A percentile compares a stretch with the other conserved stretches of the same genome.
These are phyloP conservation scores for Hsuehochloa calcarea DNA, from an alignment of 176 grass and related monocot genomes.

Conservation along the genomic window DNA sequence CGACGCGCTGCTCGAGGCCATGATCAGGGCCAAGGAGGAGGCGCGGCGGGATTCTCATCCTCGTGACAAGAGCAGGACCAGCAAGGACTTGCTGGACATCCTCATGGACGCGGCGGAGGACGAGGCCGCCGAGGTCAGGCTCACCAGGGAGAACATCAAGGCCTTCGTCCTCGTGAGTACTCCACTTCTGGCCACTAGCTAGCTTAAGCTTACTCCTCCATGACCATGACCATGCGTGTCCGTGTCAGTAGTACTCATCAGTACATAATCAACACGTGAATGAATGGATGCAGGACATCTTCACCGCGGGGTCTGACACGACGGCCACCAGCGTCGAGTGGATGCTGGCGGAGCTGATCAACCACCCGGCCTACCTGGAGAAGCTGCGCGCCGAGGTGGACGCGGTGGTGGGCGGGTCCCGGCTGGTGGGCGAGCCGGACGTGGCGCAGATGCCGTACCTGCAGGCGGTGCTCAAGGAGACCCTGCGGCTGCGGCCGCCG, in stretches of 20 bases:
- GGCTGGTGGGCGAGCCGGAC: slow-evolving; percentile 47
- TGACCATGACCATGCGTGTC: neutral
- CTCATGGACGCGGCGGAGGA: slow-evolving; percentile 57
- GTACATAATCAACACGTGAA: too few species aligned
- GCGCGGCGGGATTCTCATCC: neutral
- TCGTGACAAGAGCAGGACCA: neutral
- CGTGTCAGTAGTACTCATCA: too few species aligned
- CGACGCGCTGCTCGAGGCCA: slow-evolving; percentile 46
- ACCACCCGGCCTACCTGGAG: slow-evolving; percentile 31
- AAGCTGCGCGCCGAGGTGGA: slow-evolving; percentile 45
- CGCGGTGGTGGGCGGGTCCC: slow-evolving; percentile 28
- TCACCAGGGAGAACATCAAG: slow-evolving; percentile 71
- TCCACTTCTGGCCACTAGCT: neutral
- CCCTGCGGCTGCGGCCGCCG: slow-evolving; percentile 42
- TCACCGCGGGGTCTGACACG: slow-evolving; percentile 52
- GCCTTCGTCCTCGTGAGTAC: slow-evolving; percentile 47
- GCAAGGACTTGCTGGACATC: slow-evolving; percentile 58
- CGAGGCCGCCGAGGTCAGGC: slow-evolving; percentile 42
- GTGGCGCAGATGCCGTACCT: slow-evolving; percentile 47
- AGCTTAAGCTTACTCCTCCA: neutral
- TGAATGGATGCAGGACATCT: slow-evolving; percentile 36
- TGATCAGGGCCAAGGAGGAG: slow-evolving; percentile 45
- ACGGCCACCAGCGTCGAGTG: slow-evolving; percentile 52
- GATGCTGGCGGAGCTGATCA: slow-evolving; percentile 51
- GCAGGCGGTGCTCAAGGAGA: slow-evolving; percentile 58